Percentiles rank a stretch among this genome's conserved stretches.
Evolutionary conservation across 345 rosid genomes (phyloP).

Genomic region (Eutrema heterophyllum): DNA sequence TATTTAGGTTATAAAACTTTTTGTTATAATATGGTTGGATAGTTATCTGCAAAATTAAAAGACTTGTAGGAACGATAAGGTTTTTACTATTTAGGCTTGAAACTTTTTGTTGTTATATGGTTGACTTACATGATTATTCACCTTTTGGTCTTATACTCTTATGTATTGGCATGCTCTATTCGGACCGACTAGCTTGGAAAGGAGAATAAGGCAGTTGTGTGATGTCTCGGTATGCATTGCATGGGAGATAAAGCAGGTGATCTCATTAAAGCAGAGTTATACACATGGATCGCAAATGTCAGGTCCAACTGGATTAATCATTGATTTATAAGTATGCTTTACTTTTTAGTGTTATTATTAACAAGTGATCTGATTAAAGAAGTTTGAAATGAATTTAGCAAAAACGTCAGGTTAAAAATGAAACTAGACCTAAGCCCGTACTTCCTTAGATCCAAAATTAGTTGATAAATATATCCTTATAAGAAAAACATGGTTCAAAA

Average conservation of each 20-base stretch:
- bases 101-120: neutral
- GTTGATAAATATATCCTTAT: too few relatives aligned
- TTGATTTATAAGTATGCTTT: neutral
- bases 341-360: too few relatives aligned
- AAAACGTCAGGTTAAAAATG: too few relatives aligned
- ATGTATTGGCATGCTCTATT: slow-evolving; percentile 22
- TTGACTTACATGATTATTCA: neutral
- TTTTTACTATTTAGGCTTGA: neutral
- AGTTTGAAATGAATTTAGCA: neutral
- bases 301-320: slow-evolving; percentile 2
- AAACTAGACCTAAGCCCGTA: too few relatives aligned
- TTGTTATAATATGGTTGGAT: neutral
- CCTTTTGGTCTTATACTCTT: neutral
- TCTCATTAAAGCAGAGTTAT: slow-evolving; percentile 16
- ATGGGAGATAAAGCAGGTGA: slow-evolving; percentile 20
- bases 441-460: too few relatives aligned
- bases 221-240: slow-evolving; percentile 14
- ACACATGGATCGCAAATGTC: slow-evolving; percentile 15
- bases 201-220: slow-evolving; percentile 17
- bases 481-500: too few relatives aligned
- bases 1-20: neutral
- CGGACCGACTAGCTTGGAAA: slow-evolving; percentile 17
- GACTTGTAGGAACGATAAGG: neutral
- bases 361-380: neutral
- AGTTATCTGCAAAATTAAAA: neutral